A percentile compares a stretch with the other conserved stretches of the same genome.
Evolutionary conservation across 495 filamentous ascomycete species (phyloP).

Genomic region (Aspergillus sclerotiicarbonarius): DNA sequence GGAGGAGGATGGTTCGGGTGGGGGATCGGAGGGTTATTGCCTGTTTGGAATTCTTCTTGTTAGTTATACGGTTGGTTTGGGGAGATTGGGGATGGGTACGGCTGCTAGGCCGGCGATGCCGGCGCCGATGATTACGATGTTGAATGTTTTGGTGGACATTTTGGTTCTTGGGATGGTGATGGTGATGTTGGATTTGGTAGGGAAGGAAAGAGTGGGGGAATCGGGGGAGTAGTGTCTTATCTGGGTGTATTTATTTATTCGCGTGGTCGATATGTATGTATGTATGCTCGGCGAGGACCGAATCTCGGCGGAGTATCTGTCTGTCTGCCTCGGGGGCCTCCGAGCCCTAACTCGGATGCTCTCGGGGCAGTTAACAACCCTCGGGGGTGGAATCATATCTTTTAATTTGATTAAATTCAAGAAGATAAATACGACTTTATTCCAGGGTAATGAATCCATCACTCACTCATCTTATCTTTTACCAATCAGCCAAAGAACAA

Average conservation of each 20-base stretch:
- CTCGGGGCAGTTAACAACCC: too few species aligned
- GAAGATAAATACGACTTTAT: not conserved
- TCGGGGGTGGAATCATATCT: too few species aligned
- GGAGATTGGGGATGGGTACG: not conserved
- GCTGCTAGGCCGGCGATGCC: slow-evolving; percentile 17
- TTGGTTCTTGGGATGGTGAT: not conserved
- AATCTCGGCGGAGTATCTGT: too few species aligned
- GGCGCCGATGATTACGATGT: slow-evolving; percentile 17
- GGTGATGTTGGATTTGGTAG: too few species aligned
- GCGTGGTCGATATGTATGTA: too few species aligned
- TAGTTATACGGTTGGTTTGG: too few species aligned
- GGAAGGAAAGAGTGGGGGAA: too few species aligned
- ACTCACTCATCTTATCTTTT: not conserved
- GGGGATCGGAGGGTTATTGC: slow-evolving; percentile 18
- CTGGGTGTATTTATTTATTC: too few species aligned
- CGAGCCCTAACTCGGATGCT: not conserved
- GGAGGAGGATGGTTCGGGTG: slow-evolving; percentile 23
- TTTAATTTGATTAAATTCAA: too few species aligned
- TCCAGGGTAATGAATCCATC: not conserved
- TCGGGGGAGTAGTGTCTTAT: too few species aligned
- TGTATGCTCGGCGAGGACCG: too few species aligned
- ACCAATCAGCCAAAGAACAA: not conserved
- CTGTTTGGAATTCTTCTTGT: too few species aligned
- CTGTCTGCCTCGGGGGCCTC: not conserved
- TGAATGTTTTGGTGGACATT: not conserved